Evolutionary conservation across 192 early-diverging fungal species (phyloP).

Genomic region (Haplosporangium gracile): DNA sequence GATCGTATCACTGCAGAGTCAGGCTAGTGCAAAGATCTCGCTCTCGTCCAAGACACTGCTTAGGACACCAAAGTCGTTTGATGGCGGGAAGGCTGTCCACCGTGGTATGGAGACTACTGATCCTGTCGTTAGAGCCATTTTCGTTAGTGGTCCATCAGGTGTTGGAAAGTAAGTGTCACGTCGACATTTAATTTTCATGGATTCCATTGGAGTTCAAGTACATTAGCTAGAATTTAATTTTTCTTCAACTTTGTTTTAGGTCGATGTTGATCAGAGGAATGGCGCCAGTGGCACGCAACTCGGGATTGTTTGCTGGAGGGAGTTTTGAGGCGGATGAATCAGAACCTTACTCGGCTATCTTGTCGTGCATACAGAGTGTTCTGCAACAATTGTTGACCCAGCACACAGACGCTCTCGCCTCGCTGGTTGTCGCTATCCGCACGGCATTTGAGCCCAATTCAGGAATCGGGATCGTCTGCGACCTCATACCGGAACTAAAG

Average conservation of each 20-base stretch:
- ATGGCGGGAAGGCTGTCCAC: constrained; percentile 33
- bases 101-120: constrained; percentile 26
- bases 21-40: constrained; percentile 24
- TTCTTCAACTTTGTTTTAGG: background rate
- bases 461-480: constrained; percentile 47
- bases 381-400: constrained; percentile 49
- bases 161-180: constrained; percentile 47
- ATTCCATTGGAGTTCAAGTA: background rate
- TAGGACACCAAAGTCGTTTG: constrained; percentile 41
- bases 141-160: constrained; percentile 48
- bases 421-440: constrained; percentile 42
- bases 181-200: background rate
- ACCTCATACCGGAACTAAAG: constrained; percentile 44
- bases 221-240: background rate
- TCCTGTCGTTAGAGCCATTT: constrained; percentile 41
- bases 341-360: constrained; percentile 43
- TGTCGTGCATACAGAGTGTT: constrained; percentile 36
- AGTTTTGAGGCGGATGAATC: constrained; percentile 37
- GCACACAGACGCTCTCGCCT: constrained; percentile 41
- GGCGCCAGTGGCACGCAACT: constrained; percentile 35
- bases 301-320: constrained; percentile 49
- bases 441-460: constrained; percentile 50
- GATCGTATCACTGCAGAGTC: constrained; percentile 36
- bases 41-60: constrained; percentile 41
- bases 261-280: constrained; percentile 44